Conservation (phyloP, 2,329 filamentous ascomycete species). For the Acephala macrosclerotiorum region DNA sequence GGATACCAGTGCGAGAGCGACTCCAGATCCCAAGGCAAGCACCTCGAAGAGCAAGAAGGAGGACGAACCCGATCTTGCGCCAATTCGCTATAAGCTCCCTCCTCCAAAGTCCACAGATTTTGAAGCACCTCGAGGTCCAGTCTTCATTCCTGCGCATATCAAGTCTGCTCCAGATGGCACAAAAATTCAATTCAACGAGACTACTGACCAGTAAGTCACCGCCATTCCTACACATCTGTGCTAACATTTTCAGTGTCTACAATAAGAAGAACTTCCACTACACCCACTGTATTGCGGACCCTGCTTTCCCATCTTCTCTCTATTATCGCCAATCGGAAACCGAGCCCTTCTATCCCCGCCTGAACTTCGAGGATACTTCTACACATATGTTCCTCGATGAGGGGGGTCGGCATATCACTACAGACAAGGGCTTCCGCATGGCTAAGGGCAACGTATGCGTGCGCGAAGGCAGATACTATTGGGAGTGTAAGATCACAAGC, state of each 20-base stretch:
- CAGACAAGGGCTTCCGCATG: conserved; percentile 92
- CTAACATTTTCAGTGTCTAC: conserved; percentile 54
- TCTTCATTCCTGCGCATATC: conserved; percentile 63
- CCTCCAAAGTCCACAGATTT: conserved; percentile 69
- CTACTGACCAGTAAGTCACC: conserved; percentile 66
- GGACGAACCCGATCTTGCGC: conserved; percentile 50
- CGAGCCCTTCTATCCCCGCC: conserved; percentile 80
- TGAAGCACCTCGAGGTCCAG: conserved; percentile 62
- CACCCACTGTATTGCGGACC: conserved; percentile 88
- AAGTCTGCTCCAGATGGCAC: conserved; percentile 57
- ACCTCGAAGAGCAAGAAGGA: conserved; percentile 46
- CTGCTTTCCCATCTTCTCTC: conserved; percentile 82
- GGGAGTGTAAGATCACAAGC: conserved; percentile 88
- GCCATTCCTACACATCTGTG: conserved; percentile 1
- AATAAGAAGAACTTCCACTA: conserved; percentile 85
- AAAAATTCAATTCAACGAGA: conserved; percentile 66
- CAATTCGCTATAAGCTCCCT: conserved; percentile 68
- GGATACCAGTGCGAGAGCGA: conserved; percentile 59
- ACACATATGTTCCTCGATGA: conserved; percentile 84
- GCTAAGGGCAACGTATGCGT: conserved; percentile 89
- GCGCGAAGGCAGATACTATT: conserved; percentile 90
- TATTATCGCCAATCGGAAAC: conserved; percentile 91
- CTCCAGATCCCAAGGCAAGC: conserved; percentile 60
- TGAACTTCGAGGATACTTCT: conserved; percentile 93
- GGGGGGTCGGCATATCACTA: conserved; percentile 79